phyloP scores from a whole-genome alignment of 1,284 basidiomycete genomes.

The Kwoniella shivajii region DNA sequence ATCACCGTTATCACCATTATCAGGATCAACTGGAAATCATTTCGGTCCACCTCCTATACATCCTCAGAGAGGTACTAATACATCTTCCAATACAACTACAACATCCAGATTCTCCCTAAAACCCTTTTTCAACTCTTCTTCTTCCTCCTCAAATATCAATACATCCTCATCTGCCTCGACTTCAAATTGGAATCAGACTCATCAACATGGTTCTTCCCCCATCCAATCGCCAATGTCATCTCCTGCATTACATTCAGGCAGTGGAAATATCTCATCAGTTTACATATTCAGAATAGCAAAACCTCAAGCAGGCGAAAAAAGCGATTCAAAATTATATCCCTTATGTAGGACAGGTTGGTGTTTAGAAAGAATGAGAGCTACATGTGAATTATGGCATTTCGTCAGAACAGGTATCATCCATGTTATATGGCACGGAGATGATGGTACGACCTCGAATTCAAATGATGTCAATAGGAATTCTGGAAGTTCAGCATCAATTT shows the following conservation, averaged over 20 bases:
- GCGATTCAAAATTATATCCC: conserved; percentile 60
- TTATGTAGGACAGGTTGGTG: conserved; percentile 67
- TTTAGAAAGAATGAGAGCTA: conserved; percentile 65
- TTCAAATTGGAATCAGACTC: too few species aligned
- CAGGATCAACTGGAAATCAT: conserved; percentile 25
- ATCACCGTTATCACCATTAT: conserved; percentile 10
- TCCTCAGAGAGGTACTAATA: conserved; percentile 16
- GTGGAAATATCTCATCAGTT: conserved; percentile 31
- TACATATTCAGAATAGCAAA: conserved; percentile 54
- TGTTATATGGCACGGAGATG: conserved; percentile 81
- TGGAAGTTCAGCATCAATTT: background rate
- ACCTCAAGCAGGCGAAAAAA: conserved; percentile 37
- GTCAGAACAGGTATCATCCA: conserved; percentile 78
- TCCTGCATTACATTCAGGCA: conserved; percentile 19
- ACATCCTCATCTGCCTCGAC: conserved; percentile 30
- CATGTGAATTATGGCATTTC: conserved; percentile 89
- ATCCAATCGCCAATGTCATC: conserved; percentile 36
- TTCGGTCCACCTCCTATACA: conserved; percentile 38
- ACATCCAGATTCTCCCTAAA: conserved; percentile 47
- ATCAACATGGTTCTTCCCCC: conserved; percentile 28
- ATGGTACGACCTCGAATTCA: conserved; percentile 43
- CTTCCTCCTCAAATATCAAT: conserved; percentile 21
- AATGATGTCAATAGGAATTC: background rate
- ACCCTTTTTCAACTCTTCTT: conserved; percentile 43
- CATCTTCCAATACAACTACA: too few species aligned